phyloP scores from a whole-genome alignment of 2,329 filamentous ascomycete species.

The Aspergillus caelatus region DNA sequence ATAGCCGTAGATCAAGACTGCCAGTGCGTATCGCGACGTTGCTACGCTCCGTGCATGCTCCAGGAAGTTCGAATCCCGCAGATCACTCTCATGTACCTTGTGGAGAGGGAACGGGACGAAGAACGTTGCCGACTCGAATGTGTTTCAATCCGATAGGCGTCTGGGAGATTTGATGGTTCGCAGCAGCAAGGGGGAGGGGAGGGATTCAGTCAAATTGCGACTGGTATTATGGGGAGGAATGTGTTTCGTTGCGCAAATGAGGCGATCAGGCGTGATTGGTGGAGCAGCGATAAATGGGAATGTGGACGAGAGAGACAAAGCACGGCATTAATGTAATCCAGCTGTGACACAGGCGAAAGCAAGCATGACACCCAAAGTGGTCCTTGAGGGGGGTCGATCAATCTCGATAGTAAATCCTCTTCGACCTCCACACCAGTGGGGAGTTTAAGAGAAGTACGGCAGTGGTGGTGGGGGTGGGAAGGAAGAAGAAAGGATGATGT shows the following conservation, averaged over 20 bases:
- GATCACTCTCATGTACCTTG: slow-evolving; percentile 40
- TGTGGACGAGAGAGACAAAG: slow-evolving; percentile 38
- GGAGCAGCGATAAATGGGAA: slow-evolving; percentile 37
- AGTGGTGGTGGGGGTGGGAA: not conserved
- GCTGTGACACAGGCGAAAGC: slow-evolving; percentile 40
- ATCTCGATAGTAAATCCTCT: slow-evolving; percentile 18
- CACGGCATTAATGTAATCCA: slow-evolving; percentile 39
- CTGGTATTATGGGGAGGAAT: slow-evolving; percentile 34
- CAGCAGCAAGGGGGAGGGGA: slow-evolving; percentile 37
- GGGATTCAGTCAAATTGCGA: slow-evolving; percentile 28
- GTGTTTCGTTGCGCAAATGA: slow-evolving; percentile 34
- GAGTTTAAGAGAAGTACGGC: slow-evolving; percentile 16
- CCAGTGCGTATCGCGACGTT: slow-evolving; percentile 34
- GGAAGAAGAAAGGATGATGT: not conserved
- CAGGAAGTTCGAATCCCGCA: slow-evolving; percentile 41
- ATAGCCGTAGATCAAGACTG: slow-evolving; percentile 30
- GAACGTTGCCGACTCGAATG: slow-evolving; percentile 17
- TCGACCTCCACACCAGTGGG: slow-evolving; percentile 10
- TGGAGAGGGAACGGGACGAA: slow-evolving; percentile 32
- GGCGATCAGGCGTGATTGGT: slow-evolving; percentile 35
- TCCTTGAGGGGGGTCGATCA: slow-evolving; percentile 17
- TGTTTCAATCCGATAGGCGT: slow-evolving; percentile 29
- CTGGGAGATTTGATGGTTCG: slow-evolving; percentile 34
- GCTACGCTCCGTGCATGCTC: slow-evolving; percentile 48
- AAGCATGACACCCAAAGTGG: slow-evolving; percentile 36